Conservation (phyloP, 2,329 filamentous ascomycete genomes). For the Macroventuria anomochaeta region DNA sequence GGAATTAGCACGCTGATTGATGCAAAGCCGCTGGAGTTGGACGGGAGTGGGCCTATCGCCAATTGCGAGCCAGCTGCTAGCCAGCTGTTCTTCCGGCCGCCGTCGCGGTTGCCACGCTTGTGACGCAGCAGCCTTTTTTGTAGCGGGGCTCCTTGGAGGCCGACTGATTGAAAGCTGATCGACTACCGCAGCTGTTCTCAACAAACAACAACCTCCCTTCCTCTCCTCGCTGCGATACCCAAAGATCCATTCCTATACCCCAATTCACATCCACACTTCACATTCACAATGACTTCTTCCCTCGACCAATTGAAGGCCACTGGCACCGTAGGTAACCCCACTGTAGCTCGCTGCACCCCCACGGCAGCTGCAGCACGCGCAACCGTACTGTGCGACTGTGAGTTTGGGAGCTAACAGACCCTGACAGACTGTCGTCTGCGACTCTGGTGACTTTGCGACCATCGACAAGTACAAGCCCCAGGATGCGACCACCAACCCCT, state of each 20-base stretch:
- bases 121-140: conserved; percentile 42
- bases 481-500: conserved; percentile 99
- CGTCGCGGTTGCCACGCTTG: conserved; percentile 38
- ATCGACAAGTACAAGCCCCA: conserved; percentile 99
- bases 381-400: background rate
- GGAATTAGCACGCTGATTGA: conserved; percentile 38
- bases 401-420: conserved; percentile 15
- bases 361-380: conserved; percentile 6
- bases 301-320: conserved; percentile 96
- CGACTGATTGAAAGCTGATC: conserved; percentile 29
- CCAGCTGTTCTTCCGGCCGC: conserved; percentile 30
- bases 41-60: conserved; percentile 25
- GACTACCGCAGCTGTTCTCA: conserved; percentile 28
- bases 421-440: conserved; percentile 85
- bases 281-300: conserved; percentile 75
- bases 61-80: conserved; percentile 18
- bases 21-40: conserved; percentile 14
- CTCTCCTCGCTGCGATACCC: conserved; percentile 6
- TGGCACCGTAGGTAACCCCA: conserved; percentile 79
- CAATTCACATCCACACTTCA: conserved; percentile 6
- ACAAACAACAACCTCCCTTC: conserved; percentile 23
- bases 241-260: background rate
- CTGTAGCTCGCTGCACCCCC: conserved; percentile 24
- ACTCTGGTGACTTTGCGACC: conserved; percentile 85
- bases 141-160: conserved; percentile 30